These are phyloP conservation scores for Colletotrichum scovillei DNA, from an alignment of 2,329 filamentous ascomycete species.

Conservation along the genomic window DNA sequence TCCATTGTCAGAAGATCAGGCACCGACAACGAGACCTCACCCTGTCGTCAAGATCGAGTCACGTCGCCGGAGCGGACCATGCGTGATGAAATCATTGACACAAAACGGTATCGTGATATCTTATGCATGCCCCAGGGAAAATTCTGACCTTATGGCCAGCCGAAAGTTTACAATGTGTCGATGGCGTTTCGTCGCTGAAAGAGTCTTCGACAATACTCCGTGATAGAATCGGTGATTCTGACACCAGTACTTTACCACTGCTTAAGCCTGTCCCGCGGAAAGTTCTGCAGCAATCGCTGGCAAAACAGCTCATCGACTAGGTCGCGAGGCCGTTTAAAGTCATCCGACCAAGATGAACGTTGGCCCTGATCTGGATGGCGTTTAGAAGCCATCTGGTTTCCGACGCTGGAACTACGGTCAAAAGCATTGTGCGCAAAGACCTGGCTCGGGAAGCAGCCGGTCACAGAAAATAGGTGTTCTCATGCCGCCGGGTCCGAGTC, in stretches of 20 bases:
- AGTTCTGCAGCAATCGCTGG: background rate
- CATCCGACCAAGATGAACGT: slow-evolving; percentile 8
- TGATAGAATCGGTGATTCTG: background rate
- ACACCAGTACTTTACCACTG: background rate
- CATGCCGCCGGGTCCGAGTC: slow-evolving; percentile 22
- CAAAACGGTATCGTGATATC: background rate
- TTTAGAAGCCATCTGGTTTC: slow-evolving; percentile 9
- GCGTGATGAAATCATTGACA: slow-evolving; percentile 15
- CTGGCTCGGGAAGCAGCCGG: slow-evolving; percentile 19
- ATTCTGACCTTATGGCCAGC: background rate
- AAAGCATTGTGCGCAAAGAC: slow-evolving; percentile 24
- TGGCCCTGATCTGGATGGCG: background rate
- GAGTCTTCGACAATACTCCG: background rate
- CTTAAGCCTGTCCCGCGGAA: background rate
- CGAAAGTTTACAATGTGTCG: background rate
- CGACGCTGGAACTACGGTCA: background rate
- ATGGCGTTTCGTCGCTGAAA: background rate
- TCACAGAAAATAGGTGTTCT: slow-evolving; percentile 19
- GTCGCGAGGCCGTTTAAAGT: background rate
- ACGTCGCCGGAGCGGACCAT: slow-evolving; percentile 10
- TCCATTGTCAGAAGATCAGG: slow-evolving; percentile 8
- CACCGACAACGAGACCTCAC: slow-evolving; percentile 15
- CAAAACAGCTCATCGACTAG: background rate
- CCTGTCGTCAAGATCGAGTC: slow-evolving; percentile 16
- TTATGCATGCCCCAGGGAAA: background rate